phyloP scores from a whole-genome alignment of 177 flowering plant species.

The Telopea speciosissima region DNA sequence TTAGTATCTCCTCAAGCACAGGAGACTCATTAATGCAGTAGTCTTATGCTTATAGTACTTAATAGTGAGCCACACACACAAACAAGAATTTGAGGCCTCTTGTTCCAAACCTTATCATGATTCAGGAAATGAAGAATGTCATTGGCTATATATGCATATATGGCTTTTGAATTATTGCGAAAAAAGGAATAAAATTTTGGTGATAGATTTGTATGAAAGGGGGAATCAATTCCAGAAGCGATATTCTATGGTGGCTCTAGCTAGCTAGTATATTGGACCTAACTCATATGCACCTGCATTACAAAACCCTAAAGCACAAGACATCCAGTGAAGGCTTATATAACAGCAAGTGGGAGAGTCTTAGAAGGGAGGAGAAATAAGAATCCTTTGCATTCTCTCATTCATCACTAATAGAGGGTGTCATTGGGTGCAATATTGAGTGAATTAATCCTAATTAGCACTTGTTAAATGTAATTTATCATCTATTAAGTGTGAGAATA shows the following conservation, averaged over 20 bases:
- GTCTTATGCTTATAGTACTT: too few species aligned
- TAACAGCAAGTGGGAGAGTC: conserved; percentile 5
- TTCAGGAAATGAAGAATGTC: not conserved
- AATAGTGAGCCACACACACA: not conserved
- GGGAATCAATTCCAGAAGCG: conserved; percentile 12
- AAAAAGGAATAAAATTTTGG: conserved; percentile 6
- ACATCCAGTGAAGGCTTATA: conserved; percentile 2
- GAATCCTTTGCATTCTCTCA: too few species aligned
- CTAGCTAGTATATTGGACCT: not conserved
- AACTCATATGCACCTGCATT: not conserved
- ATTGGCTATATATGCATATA: conserved; percentile 5
- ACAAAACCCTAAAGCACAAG: not conserved
- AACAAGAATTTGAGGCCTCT: too few species aligned
- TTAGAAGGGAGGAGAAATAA: not conserved
- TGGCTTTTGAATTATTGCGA: conserved; percentile 13
- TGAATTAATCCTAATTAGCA: too few species aligned
- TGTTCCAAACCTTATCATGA: not conserved
- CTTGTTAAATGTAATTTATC: too few species aligned
- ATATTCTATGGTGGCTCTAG: not conserved
- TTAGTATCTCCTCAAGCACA: not conserved
- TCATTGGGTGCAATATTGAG: too few species aligned
- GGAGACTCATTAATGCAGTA: too few species aligned
- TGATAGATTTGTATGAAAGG: conserved; percentile 4
- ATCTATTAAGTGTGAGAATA: not conserved
- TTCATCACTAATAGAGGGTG: too few species aligned